Evolutionary conservation across 108 stramenopile species (phyloP).

Genomic region (Skeletonema marinoi): DNA sequence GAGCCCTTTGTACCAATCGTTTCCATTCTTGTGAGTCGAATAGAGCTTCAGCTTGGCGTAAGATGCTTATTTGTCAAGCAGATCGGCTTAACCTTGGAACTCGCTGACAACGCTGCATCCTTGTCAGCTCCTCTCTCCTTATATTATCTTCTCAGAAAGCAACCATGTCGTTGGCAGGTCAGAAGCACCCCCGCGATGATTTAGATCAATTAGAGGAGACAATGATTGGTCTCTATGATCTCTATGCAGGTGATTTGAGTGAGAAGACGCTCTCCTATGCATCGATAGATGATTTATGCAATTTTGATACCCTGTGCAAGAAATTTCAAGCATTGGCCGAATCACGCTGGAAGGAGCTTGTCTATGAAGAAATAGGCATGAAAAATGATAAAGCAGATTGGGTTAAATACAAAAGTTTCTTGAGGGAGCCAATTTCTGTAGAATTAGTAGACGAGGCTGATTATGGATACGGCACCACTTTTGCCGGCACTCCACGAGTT

Average conservation of each 20-base stretch:
- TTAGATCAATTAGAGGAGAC: too few species aligned
- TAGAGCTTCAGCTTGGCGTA: too few species aligned
- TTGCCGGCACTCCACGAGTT: background rate
- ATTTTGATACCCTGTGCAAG: background rate
- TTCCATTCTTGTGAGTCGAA: too few species aligned
- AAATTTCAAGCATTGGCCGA: background rate
- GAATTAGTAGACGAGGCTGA: background rate
- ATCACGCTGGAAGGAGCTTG: background rate
- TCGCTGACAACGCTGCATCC: too few species aligned
- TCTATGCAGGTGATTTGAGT: background rate
- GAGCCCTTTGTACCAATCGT: too few species aligned
- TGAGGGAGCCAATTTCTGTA: background rate
- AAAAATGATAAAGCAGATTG: background rate
- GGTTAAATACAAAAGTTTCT: background rate
- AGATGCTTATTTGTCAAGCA: too few species aligned
- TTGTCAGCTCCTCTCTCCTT: too few species aligned
- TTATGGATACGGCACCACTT: background rate
- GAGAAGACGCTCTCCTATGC: background rate
- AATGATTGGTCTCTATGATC: background rate
- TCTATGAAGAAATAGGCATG: background rate
- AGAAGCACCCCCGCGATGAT: too few species aligned
- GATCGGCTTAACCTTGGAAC: too few species aligned
- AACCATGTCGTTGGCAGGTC: too few species aligned
- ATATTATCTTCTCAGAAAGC: too few species aligned
- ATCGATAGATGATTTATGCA: background rate